Conservation (phyloP, 257 asterid species). For the Nicotiana tomentosiformis region DNA sequence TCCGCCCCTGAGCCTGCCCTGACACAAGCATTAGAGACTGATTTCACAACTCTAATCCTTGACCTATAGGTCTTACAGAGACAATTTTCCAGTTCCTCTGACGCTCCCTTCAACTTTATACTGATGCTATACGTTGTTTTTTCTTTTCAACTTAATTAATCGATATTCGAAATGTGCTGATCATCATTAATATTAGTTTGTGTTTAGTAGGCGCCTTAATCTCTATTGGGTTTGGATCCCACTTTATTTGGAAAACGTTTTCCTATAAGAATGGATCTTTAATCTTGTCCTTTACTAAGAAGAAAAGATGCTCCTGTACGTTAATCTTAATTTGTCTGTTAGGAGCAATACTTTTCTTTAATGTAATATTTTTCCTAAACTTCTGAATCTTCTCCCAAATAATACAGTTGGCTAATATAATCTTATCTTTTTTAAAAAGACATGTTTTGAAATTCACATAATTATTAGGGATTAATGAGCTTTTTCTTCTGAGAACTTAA, state of each 20-base stretch:
- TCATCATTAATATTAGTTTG: not conserved
- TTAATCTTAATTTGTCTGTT: not conserved
- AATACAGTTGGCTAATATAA: not conserved
- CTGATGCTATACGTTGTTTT: not conserved
- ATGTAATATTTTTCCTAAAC: not conserved
- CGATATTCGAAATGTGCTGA: not conserved
- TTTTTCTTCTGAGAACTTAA: not conserved
- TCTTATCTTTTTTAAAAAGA: no score
- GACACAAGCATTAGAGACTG: no score
- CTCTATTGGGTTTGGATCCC: not conserved
- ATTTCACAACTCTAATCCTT: fast-evolving
- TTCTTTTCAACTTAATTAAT: not conserved
- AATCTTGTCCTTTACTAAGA: not conserved
- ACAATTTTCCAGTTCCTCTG: no score
- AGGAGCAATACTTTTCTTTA: not conserved
- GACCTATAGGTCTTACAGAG: no score
- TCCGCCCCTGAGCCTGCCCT: no score
- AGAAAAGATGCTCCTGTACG: not conserved
- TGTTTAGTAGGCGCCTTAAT: not conserved
- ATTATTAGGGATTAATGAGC: not conserved
- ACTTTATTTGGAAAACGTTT: not conserved
- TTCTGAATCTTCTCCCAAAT: not conserved
- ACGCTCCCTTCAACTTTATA: not conserved
- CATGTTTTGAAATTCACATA: not conserved
- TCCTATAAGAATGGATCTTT: not conserved